Base-by-base conservation (phyloP, 2,329 filamentous ascomycete genomes). In the Phaeoacremonium minimum region DNA sequence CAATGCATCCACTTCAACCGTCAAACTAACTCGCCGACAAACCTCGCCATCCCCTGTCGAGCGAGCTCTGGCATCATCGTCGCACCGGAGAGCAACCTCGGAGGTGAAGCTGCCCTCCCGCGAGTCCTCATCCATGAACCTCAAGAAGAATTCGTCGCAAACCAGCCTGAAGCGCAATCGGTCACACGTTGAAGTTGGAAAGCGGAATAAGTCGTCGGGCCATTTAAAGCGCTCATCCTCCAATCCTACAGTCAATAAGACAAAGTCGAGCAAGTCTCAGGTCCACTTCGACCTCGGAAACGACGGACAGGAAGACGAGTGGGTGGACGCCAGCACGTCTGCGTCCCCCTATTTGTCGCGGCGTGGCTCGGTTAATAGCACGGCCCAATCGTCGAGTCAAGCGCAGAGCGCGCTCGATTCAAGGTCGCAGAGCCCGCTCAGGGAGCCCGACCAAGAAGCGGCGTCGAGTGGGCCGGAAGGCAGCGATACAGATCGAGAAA, bases 251-350 rank as follows among this genome's bases (percentile, higher is more conserved):
- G 64, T 71, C 41, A 57, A 61, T 48, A 68, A 67, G 47, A 51
- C 63, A 43, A 66, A 61, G 46, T 53, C 59, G 33, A 46, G 46
- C 46, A 76, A 73, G 51, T 56, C 58, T 17, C 71, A 75, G 44
- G 79, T 83, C 19, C 78, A 80, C 50, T 83, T 83, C 48, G 77
- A 81, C 48, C 66, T 83, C 36, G 79, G 78, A 35, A 71, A 65
- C 49, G 66, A 69, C 52, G 58, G 56, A 16, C 51, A 63, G 47
- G 71, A 76, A 35, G 76, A 79, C 66, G 78, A 78, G 61, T 83
- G 80, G 80, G 75, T 83, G 29, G 80, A 84, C 57, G 77, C 78
- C 41, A 82, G 77, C 56, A 70, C 68, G 32, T 80, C 75, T 38
- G 78, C 77, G 35, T 81, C 77, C 9, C 78, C 78, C 5, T 73